Base-by-base conservation (phyloP, 345 rosid species). In the Salix brachista region DNA sequence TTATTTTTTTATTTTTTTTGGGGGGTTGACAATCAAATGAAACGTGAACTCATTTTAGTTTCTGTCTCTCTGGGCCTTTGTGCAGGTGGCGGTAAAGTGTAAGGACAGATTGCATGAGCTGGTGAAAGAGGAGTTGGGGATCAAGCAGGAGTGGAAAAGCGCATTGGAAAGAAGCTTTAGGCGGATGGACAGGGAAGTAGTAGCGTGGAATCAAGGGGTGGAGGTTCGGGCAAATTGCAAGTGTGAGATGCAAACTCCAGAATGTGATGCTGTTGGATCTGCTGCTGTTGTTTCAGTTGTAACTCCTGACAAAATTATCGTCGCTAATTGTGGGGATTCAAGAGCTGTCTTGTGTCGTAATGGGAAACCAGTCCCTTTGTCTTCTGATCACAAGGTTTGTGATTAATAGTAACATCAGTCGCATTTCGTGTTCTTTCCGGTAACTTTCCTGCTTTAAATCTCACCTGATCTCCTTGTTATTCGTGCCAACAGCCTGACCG, bases 211-310 rank as follows among this genome's bases (percentile, higher is more conserved):
- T 39, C 73, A 77, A 3, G 81, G 36, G 17, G 26, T 65, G 13
- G 79, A 58, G 26, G 25, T 23, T 9, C 76, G 61, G 4, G 80
- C 88, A 2, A 85, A 68, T 10, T 92, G 97, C 19, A 78, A 87
- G 34, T 92, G 97, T 73, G 97, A 91, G 86, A 86, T 91, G 70
- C 95, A 82, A 41, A 74, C 90, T 0, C 95, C 94, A 2, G 89
- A 87, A 54, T 88, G 90, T 74, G 92, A 91, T 32, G 94, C 97
- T 34, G 85, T 83, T 0, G 76, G 77, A 34, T 80, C 83, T 56
- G 81, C 91, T 0, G 91, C 93, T 9, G 80, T 86, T 28, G 81
- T 84, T 8, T 85, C 87, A 1, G 71, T 88, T 69, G 36, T 90
- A 6, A 71, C 88, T 2, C 80, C 81, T 23, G 76, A 78, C 0